These are phyloP conservation scores for Chlamydomonas incerta DNA, from an alignment of 139 green algal genomes.

Conservation along the genomic window DNA sequence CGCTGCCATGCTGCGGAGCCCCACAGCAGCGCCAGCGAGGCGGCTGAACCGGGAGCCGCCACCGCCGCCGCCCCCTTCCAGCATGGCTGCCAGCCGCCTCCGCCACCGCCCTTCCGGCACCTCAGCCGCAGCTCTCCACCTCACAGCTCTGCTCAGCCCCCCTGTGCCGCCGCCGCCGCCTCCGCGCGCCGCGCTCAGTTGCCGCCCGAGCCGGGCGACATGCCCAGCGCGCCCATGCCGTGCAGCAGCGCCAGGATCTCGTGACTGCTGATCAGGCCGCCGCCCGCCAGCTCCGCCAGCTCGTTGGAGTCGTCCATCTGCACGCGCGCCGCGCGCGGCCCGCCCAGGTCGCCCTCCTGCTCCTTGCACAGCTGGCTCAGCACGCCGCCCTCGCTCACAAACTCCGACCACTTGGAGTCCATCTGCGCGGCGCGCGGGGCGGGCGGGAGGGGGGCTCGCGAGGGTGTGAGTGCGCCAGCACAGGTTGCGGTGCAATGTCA, in stretches of 20 bases:
- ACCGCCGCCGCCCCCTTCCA: too few relatives aligned
- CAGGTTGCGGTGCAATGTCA: too few relatives aligned
- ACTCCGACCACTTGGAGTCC: slow-evolving; percentile 38
- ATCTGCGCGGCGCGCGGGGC: background rate
- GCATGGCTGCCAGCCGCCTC: too few relatives aligned
- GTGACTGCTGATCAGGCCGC: slow-evolving; percentile 46
- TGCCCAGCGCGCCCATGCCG: slow-evolving; percentile 34
- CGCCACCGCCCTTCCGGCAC: too few relatives aligned
- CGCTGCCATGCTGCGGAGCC: too few relatives aligned
- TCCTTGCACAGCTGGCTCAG: slow-evolving; percentile 44
- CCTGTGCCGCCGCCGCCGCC: background rate
- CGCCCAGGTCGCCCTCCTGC: slow-evolving; percentile 57
- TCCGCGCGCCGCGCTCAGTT: background rate
- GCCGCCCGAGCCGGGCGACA: background rate
- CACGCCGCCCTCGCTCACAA: slow-evolving; percentile 29
- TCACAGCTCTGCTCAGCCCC: background rate
- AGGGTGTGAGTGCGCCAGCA: too few relatives aligned
- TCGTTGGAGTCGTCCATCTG: slow-evolving; percentile 27
- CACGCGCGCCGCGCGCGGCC: slow-evolving; percentile 27
- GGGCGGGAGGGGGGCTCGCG: too few relatives aligned
- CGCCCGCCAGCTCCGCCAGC: slow-evolving; percentile 48
- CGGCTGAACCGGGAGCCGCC: too few relatives aligned
- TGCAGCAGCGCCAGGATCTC: slow-evolving; percentile 54
- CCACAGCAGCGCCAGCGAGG: too few relatives aligned
- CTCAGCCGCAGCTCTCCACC: background rate